These are phyloP conservation scores for Alternaria solani DNA, from an alignment of 2,329 filamentous ascomycete genomes.

Conservation along the genomic window DNA sequence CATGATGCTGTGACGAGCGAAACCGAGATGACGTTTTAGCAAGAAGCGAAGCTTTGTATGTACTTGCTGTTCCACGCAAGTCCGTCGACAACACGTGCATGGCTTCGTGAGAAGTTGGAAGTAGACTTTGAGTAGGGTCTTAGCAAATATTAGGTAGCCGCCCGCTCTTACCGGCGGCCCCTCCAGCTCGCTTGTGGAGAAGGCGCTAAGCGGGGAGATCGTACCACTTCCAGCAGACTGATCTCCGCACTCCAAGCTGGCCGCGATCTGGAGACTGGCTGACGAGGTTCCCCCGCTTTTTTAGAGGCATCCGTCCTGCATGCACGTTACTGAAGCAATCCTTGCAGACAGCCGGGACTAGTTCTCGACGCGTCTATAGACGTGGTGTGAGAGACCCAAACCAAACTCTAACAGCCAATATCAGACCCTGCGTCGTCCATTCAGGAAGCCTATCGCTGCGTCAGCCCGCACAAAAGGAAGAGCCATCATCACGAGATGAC, in stretches of 20 bases:
- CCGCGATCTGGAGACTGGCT: neutral
- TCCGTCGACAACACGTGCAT: neutral
- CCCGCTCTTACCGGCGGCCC: neutral
- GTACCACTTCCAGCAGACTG: neutral
- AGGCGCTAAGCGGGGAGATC: neutral
- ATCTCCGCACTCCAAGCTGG: neutral
- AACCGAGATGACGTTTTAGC: neutral
- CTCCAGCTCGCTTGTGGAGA: neutral
- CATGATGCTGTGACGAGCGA: neutral
- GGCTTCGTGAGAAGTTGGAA: neutral
- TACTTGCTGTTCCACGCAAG: neutral
- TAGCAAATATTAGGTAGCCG: neutral
- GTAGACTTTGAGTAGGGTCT: neutral
- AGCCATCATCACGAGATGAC: neutral
- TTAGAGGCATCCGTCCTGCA: neutral
- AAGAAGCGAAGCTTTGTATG: neutral
- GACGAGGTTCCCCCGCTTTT: neutral
- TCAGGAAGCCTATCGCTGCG: neutral
- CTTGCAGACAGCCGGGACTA: neutral
- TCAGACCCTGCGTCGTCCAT: neutral
- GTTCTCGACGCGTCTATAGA: neutral
- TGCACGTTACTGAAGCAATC: neutral
- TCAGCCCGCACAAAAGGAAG: neutral
- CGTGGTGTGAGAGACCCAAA: neutral
- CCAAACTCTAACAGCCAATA: neutral